Conservation (phyloP, 306 rosid species). For the Cucumis sativus region Cucumber_9930_V3 NC_026659.2:3644501-3645000, state of each 20-base stretch:
- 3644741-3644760: conserved; percentile 57
- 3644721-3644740: conserved; percentile 49
- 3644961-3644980: conserved; percentile 34
- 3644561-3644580: not conserved
- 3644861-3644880: not conserved
- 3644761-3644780: not conserved
- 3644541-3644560: not conserved
- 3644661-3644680: conserved; percentile 41
- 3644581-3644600: not conserved
- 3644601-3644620: conserved; percentile 23
- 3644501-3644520: conserved; percentile 82
- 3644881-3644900: not conserved
- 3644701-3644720: conserved; percentile 53
- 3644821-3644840: not conserved
- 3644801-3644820: not conserved
- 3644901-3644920: not conserved
- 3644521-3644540: conserved; percentile 2
- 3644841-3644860: not conserved
- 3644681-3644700: conserved; percentile 34
- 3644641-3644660: conserved; percentile 41
- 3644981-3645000: conserved; percentile 65
- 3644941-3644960: not conserved
- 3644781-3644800: not conserved
- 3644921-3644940: not conserved
- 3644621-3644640: conserved; percentile 39